Conservation (phyloP, 805 yeast species). For the Sugiyamaella smithiae region DNA sequence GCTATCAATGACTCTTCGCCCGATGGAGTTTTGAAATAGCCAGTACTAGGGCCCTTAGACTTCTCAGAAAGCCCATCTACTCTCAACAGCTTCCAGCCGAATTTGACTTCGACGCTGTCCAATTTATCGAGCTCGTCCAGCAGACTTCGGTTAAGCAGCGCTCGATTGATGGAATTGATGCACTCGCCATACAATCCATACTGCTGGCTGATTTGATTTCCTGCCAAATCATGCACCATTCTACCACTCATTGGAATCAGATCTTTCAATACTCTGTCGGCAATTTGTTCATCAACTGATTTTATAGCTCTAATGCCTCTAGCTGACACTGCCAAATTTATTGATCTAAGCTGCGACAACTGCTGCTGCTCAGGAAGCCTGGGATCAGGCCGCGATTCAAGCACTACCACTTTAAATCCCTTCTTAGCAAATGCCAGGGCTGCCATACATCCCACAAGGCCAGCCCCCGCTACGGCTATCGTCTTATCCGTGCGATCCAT, state of each 20-base stretch:
- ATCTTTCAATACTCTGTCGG: constrained; percentile 51
- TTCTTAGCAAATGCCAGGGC: constrained; percentile 74
- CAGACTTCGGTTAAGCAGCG: constrained; percentile 60
- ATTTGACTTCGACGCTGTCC: constrained; percentile 46
- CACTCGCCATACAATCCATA: constrained; percentile 82
- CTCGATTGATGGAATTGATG: constrained; percentile 82
- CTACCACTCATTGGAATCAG: constrained; percentile 86
- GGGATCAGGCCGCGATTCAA: constrained; percentile 72
- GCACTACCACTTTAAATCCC: constrained; percentile 70
- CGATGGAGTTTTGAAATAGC: constrained; percentile 20
- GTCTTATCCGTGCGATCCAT: not conserved
- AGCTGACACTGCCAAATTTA: constrained; percentile 83
- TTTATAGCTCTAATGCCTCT: constrained; percentile 74
- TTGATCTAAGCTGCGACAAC: constrained; percentile 44
- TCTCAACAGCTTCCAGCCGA: constrained; percentile 54
- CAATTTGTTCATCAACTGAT: constrained; percentile 58
- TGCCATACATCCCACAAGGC: constrained; percentile 81
- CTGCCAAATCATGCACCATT: constrained; percentile 75
- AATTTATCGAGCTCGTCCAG: constrained; percentile 60
- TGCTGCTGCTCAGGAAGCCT: constrained; percentile 34
- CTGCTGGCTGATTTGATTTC: constrained; percentile 61
- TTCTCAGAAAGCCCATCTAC: constrained; percentile 34
- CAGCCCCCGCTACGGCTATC: constrained; percentile 69
- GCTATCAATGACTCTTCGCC: constrained; percentile 26
- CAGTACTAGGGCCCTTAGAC: constrained; percentile 21